Evolutionary conservation across 2,329 filamentous ascomycete species (phyloP).

Genomic region (Fusarium chuoi): DNA sequence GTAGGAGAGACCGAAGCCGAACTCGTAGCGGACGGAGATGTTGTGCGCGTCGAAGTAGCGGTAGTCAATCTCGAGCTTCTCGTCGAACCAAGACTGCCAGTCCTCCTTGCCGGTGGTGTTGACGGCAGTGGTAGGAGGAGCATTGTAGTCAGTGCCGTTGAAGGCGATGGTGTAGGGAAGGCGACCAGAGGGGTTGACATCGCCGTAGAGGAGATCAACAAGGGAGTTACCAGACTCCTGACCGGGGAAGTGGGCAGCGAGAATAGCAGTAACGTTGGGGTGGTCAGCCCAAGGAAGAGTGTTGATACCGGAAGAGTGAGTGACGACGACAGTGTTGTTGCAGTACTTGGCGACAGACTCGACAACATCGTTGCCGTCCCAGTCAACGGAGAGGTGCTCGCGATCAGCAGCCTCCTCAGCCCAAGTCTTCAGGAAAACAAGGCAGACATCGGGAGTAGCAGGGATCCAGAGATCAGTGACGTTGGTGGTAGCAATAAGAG

Average conservation of each 20-base stretch:
- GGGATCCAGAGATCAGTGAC: slow-evolving; percentile 58
- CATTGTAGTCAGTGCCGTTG: slow-evolving; percentile 60
- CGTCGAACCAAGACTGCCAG: slow-evolving; percentile 64
- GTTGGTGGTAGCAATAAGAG: slow-evolving; percentile 50
- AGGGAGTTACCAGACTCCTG: slow-evolving; percentile 77
- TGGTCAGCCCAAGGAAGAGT: slow-evolving; percentile 75
- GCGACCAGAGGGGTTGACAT: slow-evolving; percentile 73
- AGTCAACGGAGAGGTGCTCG: slow-evolving; percentile 64
- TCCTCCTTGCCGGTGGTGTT: slow-evolving; percentile 52
- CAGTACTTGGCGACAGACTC: slow-evolving; percentile 68
- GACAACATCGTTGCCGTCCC: slow-evolving; percentile 70
- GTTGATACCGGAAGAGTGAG: slow-evolving; percentile 75
- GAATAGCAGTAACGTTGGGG: slow-evolving; percentile 72
- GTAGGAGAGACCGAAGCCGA: slow-evolving; percentile 76
- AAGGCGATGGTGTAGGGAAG: slow-evolving; percentile 78
- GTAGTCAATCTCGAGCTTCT: slow-evolving; percentile 76
- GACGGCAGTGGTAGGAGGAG: slow-evolving; percentile 51
- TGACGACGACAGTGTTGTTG: slow-evolving; percentile 73
- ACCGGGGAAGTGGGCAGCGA: slow-evolving; percentile 76
- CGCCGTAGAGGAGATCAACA: slow-evolving; percentile 74
- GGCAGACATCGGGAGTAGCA: slow-evolving; percentile 69
- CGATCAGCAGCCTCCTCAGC: slow-evolving; percentile 72
- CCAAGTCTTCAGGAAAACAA: slow-evolving; percentile 74
- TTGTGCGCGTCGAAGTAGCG: slow-evolving; percentile 70
- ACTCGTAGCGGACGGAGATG: slow-evolving; percentile 71